These are phyloP conservation scores for Phytophthora macrochlamydospora DNA, from an alignment of 352 stramenopile species.

Conservation along the genomic window DNA sequence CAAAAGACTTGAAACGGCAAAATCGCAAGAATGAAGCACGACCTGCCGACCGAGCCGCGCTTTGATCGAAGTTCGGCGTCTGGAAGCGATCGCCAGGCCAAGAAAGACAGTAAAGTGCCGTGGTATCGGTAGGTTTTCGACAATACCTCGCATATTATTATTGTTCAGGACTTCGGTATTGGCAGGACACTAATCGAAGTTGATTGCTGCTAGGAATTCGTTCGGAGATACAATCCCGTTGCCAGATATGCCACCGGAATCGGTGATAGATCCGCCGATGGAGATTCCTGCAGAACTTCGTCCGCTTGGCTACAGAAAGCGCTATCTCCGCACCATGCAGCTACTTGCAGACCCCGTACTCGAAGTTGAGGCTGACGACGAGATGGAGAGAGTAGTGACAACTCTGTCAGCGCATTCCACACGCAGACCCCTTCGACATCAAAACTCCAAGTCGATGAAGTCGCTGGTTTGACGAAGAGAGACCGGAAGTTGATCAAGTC, in stretches of 20 bases:
- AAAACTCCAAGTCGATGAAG: conserved; percentile 29
- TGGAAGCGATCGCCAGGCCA: neutral
- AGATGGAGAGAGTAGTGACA: conserved; percentile 9
- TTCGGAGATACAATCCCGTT: conserved; percentile 53
- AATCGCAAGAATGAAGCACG: conserved; percentile 20
- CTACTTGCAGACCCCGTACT: conserved; percentile 39
- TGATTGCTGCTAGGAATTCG: conserved; percentile 48
- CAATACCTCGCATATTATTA: neutral
- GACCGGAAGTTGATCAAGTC: conserved; percentile 24
- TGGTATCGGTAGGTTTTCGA: conserved; percentile 65
- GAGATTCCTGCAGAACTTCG: conserved; percentile 59
- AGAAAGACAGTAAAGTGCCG: conserved; percentile 43
- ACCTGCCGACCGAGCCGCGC: neutral
- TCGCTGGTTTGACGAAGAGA: conserved; percentile 11
- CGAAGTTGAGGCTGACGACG: conserved; percentile 7
- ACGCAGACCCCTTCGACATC: conserved; percentile 5
- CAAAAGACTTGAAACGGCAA: neutral
- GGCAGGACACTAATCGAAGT: conserved; percentile 1
- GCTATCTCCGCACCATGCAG: conserved; percentile 72
- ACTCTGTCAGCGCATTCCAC: neutral
- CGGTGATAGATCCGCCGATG: conserved; percentile 56
- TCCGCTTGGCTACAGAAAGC: conserved; percentile 43
- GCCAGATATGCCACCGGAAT: conserved; percentile 42
- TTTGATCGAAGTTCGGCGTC: too few species aligned
- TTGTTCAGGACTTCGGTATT: neutral